Evolutionary conservation across 768 basidiomycete species (phyloP).

Genomic region (Amanita fuliginea): DNA sequence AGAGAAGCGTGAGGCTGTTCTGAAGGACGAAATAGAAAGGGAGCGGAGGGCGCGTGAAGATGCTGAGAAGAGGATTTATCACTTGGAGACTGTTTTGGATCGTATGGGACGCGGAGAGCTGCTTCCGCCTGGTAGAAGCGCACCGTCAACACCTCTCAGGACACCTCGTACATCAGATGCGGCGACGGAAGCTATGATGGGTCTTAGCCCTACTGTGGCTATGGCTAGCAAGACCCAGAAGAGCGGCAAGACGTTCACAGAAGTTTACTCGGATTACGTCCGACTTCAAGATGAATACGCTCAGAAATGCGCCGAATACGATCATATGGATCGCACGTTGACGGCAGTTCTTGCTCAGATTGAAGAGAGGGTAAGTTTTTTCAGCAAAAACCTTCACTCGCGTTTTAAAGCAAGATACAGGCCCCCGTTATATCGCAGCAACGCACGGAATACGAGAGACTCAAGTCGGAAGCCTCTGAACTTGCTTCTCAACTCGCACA

Average conservation of each 20-base stretch:
- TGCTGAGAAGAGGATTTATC: constrained; percentile 60
- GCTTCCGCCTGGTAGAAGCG: constrained; percentile 38
- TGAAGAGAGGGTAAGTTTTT: constrained; percentile 65
- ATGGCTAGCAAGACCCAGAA: constrained; percentile 76
- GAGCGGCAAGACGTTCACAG: constrained; percentile 83
- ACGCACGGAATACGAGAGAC: constrained; percentile 77
- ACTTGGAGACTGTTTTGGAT: constrained; percentile 63
- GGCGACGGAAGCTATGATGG: constrained; percentile 46
- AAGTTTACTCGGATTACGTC: constrained; percentile 88
- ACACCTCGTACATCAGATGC: constrained; percentile 28
- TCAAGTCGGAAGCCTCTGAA: constrained; percentile 69
- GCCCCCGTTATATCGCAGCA: constrained; percentile 88
- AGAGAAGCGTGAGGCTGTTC: constrained; percentile 50
- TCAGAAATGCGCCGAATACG: constrained; percentile 71
- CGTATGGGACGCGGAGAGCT: constrained; percentile 66
- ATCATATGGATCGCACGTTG: constrained; percentile 75
- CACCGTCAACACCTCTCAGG: constrained; percentile 38
- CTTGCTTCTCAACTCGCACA: constrained; percentile 72
- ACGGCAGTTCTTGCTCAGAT: constrained; percentile 79
- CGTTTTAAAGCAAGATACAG: constrained; percentile 26
- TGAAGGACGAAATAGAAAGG: constrained; percentile 62
- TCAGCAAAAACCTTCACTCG: not conserved
- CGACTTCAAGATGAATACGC: constrained; percentile 74
- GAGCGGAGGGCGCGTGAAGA: constrained; percentile 62
- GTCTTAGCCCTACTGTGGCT: constrained; percentile 79